Evolutionary conservation across 176 grass and related monocot genomes (phyloP), one percentile per base, ranked within the genome.

Genomic region (Leersia perrieri): DNA sequence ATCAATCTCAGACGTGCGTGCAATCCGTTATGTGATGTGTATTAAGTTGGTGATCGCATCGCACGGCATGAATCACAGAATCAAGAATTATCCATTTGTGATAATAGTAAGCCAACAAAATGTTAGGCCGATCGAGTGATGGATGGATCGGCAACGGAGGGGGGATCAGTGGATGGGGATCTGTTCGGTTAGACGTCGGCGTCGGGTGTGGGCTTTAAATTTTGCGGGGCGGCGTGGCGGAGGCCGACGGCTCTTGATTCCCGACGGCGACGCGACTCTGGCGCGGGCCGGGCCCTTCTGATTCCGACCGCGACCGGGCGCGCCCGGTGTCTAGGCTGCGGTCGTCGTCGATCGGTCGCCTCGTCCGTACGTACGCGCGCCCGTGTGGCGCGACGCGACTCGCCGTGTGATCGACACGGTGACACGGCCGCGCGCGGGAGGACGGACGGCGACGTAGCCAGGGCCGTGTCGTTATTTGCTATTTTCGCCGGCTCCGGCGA

Each of bases 161-260:
- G 8, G 28, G 33, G n/a, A 25, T 12, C n/a, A n/a, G 66, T 15
- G 68, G 33, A 53, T 6, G 16, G 29, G 40, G 58, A 22, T 3
- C 4, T 39, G 77, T 72, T 89, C 72, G 83, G 58, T 89, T 85
- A 38, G 44, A 82, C 82, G 83, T 89, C 82, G 78, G 34, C 87
- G 58, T 85, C 53, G 53, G 20, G 1, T 7, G 35, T 38, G 53
- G 68, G 45, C 18, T 63, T 73, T 53, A 27, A 85, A 81, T 77
- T 53, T 77, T 53, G 32, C 87, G 76, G 87, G 39, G 67, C 23
- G 33, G 32, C 33, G 58, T 18, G 80, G 42, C 80, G 16, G 87
- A 69, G 66, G 33, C 72, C 77, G 72, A 77, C 70, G 63, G 68
- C 74, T 29, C 75, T 57, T 12, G 81, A 47, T 79, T 73, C 68